Conservation (phyloP, 2,329 filamentous ascomycete species). For the Cyphellophora europaea region DNA sequence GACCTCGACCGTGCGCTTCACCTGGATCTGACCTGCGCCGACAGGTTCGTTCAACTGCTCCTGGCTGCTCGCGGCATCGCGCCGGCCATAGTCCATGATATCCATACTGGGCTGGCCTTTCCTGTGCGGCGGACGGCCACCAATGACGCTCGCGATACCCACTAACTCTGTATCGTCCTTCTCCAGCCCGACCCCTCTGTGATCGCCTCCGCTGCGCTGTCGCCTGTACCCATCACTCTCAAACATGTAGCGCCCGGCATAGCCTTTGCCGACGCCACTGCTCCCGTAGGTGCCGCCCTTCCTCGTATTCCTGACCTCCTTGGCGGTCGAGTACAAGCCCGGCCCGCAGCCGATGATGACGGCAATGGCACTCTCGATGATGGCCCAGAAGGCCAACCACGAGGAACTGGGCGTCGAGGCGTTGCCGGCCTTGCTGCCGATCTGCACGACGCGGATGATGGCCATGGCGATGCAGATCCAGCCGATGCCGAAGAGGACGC, state of each 20-base stretch:
- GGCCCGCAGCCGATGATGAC: constrained; percentile 10
- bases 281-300: neutral
- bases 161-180: neutral
- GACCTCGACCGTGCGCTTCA: neutral
- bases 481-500: constrained; percentile 6
- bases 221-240: constrained; percentile 1
- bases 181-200: too few species aligned
- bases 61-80: neutral
- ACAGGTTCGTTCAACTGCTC: neutral
- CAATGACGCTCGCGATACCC: neutral
- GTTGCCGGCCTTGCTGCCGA: constrained; percentile 1
- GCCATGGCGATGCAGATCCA: constrained; percentile 8
- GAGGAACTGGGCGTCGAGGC: neutral
- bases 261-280: too few species aligned
- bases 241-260: neutral
- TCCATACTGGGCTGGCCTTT: neutral
- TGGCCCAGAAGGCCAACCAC: constrained; percentile 8
- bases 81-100: neutral
- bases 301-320: neutral
- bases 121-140: neutral
- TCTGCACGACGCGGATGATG: constrained; percentile 6
- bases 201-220: neutral
- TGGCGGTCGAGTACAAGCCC: neutral
- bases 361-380: constrained; percentile 6
- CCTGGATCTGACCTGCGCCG: neutral